Evolutionary conservation across 139 green algal genomes (phyloP), one percentile per base, ranked within the genome.

Genomic region (Tetratostichococcus sp.): DNA sequence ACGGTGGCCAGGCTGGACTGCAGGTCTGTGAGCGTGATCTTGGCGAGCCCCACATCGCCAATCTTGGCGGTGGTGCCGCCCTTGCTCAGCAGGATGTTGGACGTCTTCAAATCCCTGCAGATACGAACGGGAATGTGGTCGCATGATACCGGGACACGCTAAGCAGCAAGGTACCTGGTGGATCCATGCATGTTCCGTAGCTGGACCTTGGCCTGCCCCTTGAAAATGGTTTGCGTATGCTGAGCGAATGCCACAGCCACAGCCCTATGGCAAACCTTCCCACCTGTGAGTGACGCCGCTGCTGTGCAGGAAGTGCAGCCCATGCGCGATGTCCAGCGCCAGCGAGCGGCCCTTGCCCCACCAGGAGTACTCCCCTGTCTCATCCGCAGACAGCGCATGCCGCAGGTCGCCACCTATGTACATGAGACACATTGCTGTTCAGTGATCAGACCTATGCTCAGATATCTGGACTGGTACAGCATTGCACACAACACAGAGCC

Each of bases 61-160:
- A 92, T 91, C 69, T 92, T 92, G 2, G 90, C 84, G 70, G 86
- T 82, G 8, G 82, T 84, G 32, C 80, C 69, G 70, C 86, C 84
- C 39, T 77, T 30, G 76, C 76, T 81, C 31, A 85, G 32, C 69
- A 89, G 84, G 23, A 89, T 78, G 75, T 89, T 89, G 57, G 28
- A 58, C 43, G 74, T 73, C 70, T 84, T 89, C 65, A 89, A 59
- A 28, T 74, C 43, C 42, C 70, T 71, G 25, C 72, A 65, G 25
- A 78, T 21, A 50, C 8, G 39, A 50, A 50, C 11, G 39, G 11
- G 6, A 50, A n/a, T n/a, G n/a, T n/a, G n/a, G n/a, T n/a, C n/a
- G n/a, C n/a, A n/a, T n/a, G n/a, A n/a, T n/a, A n/a, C n/a, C n/a
- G n/a, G n/a, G n/a, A n/a, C n/a, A n/a, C n/a, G n/a, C n/a, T n/a